Evolutionary conservation across 768 basidiomycete genomes (phyloP).

Genomic region (Tephrocybe rancida): DNA sequence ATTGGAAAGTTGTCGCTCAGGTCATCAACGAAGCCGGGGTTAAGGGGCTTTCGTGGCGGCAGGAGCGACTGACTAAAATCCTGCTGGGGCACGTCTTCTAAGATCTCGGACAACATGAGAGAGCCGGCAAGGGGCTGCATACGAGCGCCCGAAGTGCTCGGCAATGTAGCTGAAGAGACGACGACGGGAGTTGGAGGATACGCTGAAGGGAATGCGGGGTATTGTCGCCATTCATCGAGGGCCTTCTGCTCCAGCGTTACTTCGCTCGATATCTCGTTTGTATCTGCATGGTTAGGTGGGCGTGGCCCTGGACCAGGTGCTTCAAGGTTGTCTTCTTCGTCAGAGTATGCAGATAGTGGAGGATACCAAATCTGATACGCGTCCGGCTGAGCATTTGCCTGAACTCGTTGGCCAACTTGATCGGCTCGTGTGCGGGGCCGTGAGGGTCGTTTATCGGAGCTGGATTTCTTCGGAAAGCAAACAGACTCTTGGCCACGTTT

Average conservation of each 20-base stretch:
- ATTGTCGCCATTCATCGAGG: constrained; percentile 71
- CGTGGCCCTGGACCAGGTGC: not conserved
- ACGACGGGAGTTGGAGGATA: constrained; percentile 73
- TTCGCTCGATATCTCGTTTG: not conserved
- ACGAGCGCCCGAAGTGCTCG: constrained; percentile 3
- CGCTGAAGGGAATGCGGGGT: constrained; percentile 76
- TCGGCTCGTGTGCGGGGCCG: constrained; percentile 6
- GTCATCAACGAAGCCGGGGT: constrained; percentile 60
- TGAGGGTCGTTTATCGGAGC: constrained; percentile 2
- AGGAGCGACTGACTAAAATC: constrained; percentile 75
- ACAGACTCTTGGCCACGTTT: constrained; percentile 4
- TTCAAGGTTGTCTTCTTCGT: constrained; percentile 32
- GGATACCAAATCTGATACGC: constrained; percentile 63
- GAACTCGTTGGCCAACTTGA: constrained; percentile 13
- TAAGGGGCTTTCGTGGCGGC: constrained; percentile 59
- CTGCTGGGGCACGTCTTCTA: constrained; percentile 46
- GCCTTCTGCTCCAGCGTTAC: constrained; percentile 25
- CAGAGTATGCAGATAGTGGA: constrained; percentile 46
- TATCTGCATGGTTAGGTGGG: constrained; percentile 2
- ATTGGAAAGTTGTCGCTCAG: constrained; percentile 56
- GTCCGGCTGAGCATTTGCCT: constrained; percentile 3
- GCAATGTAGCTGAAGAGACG: constrained; percentile 31
- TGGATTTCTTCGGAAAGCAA: constrained; percentile 15
- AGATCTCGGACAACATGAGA: constrained; percentile 32
- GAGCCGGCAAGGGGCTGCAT: constrained; percentile 7